A percentile compares a stretch with the other conserved stretches of the same genome.
Conservation (phyloP, 441 rosid genomes). For the Eutrema salsugineum region DNA sequence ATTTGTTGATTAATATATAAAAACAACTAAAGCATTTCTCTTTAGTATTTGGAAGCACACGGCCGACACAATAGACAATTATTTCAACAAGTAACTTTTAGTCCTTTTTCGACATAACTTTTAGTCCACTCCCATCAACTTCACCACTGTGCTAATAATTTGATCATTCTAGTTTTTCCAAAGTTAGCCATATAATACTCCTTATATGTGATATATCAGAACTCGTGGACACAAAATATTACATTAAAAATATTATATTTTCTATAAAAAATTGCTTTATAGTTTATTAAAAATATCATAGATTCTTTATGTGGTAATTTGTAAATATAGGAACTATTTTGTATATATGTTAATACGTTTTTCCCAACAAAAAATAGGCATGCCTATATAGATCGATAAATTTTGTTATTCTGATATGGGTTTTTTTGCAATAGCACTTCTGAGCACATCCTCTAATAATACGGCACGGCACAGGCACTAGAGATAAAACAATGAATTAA, state of each 20-base stretch:
- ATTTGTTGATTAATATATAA: neutral
- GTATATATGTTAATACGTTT: neutral
- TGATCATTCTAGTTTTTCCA: neutral
- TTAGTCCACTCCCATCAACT: slow-evolving; percentile 31
- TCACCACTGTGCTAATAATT: neutral
- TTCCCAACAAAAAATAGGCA: neutral
- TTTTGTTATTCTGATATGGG: neutral
- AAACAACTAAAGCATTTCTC: neutral
- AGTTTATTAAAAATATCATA: neutral
- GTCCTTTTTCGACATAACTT: slow-evolving; percentile 16
- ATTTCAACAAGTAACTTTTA: slow-evolving; percentile 4
- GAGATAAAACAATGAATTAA: neutral
- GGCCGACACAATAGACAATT: slow-evolving; percentile 28
- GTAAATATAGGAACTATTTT: neutral
- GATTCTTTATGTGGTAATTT: neutral
- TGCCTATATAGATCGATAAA: neutral
- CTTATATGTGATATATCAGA: neutral
- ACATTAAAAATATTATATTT: neutral
- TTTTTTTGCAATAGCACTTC: neutral
- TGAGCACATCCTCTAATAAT: neutral
- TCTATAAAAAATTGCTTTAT: neutral
- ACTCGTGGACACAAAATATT: neutral
- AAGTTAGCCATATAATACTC: neutral
- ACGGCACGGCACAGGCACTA: no score
- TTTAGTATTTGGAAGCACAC: slow-evolving; percentile 27